A percentile compares a stretch with the other conserved stretches of the same genome.
Evolutionary conservation across 192 early-diverging fungal species (phyloP).

Genomic region (Haplosporangium gracile): DNA sequence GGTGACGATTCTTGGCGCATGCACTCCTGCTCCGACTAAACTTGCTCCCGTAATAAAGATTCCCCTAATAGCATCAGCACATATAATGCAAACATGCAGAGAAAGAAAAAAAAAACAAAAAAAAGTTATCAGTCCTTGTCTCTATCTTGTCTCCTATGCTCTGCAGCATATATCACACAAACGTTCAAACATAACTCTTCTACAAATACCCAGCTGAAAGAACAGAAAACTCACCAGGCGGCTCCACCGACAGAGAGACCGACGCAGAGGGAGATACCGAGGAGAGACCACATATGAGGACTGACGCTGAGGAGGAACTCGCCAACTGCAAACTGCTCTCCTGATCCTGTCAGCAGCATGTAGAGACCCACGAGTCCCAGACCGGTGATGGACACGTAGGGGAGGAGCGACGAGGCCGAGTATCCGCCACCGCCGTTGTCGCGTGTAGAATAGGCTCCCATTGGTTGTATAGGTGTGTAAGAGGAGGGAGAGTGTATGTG

Average conservation of each 20-base stretch:
- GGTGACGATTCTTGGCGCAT: constrained; percentile 92
- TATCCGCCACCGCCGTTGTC: constrained; percentile 8
- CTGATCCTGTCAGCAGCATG: constrained; percentile 88
- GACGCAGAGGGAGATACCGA: constrained; percentile 88
- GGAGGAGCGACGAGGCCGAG: constrained; percentile 23
- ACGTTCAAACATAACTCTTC: not conserved
- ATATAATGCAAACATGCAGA: not conserved
- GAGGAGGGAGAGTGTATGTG: not conserved
- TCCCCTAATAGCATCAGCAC: constrained; percentile 74
- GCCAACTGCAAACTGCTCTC: constrained; percentile 91
- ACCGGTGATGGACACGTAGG: constrained; percentile 42
- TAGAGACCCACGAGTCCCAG: constrained; percentile 78
- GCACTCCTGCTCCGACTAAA: constrained; percentile 91
- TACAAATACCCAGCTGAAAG: not conserved
- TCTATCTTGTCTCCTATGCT: not conserved
- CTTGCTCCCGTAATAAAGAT: constrained; percentile 94
- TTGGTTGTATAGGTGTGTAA: not conserved
- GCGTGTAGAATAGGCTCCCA: constrained; percentile 47
- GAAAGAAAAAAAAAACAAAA: constrained; percentile 7
- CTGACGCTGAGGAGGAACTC: constrained; percentile 79
- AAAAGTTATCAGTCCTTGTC: not conserved
- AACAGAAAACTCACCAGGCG: constrained; percentile 75
- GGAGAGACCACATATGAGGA: constrained; percentile 91
- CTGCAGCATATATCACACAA: not conserved
- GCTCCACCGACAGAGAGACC: constrained; percentile 93